Conservation (phyloP, 106 monocot genomes). For the Posidonia australis region DNA sequence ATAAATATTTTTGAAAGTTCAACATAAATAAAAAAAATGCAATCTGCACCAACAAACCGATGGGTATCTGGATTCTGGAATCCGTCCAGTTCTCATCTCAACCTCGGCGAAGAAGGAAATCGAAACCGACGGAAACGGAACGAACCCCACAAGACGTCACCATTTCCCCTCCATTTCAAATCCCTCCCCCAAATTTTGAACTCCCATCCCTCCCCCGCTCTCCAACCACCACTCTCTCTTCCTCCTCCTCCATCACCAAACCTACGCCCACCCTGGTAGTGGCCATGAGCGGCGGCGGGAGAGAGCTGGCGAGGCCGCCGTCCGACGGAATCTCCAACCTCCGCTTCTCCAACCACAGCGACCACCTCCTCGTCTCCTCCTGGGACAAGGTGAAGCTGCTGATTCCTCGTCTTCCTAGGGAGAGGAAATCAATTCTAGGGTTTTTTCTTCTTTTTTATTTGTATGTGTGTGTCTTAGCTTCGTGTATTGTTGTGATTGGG, state of each 20-base stretch:
- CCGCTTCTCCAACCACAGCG: slow-evolving; percentile 95
- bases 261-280: no score
- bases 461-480: background rate
- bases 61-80: no score
- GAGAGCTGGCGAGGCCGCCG: slow-evolving; percentile 71
- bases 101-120: no score
- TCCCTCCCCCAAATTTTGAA: background rate
- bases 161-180: no score
- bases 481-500: no score
- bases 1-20: no score
- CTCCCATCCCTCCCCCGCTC: background rate
- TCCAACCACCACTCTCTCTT: background rate
- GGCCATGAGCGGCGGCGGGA: slow-evolving; percentile 16
- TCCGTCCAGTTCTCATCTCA: no score
- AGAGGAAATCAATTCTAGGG: slow-evolving; percentile 13
- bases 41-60: no score
- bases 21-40: no score
- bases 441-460: background rate
- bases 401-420: no score
- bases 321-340: slow-evolving; percentile 91
- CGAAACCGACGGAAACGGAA: no score
- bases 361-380: slow-evolving; percentile 89
- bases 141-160: no score
- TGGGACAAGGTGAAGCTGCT: slow-evolving; percentile 71
- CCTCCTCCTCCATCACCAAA: background rate